Percentiles rank a stretch among this genome's conserved stretches.
Evolutionary conservation across 2,329 filamentous ascomycete genomes (phyloP).

Genomic region (Monilinia laxa): DNA sequence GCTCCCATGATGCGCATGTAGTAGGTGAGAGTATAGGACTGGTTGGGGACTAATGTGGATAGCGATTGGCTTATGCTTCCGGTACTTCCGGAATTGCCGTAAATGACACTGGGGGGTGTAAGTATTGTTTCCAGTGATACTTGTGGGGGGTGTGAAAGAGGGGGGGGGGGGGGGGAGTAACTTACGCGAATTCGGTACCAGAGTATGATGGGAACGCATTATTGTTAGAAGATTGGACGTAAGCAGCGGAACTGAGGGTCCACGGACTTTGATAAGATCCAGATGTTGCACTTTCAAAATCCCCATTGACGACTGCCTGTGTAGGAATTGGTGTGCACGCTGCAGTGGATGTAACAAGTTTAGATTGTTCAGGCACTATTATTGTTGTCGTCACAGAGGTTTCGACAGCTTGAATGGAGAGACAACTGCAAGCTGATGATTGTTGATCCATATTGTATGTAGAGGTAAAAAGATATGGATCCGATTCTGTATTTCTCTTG

Average conservation of each 20-base stretch:
- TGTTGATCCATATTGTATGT: conserved; percentile 8
- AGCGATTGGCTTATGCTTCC: background rate
- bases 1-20: background rate
- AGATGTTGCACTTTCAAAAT: conserved; percentile 2
- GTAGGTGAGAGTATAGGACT: conserved; percentile 5
- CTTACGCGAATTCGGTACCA: conserved; percentile 3
- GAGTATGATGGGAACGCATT: background rate
- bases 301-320: background rate
- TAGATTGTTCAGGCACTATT: background rate
- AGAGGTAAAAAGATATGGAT: conserved; percentile 5
- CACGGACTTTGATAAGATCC: background rate
- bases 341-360: conserved; percentile 2
- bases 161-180: no score
- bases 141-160: background rate
- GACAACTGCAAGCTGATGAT: conserved; percentile 11
- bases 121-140: background rate
- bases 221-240: background rate
- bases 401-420: conserved; percentile 1
- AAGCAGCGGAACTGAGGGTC: background rate
- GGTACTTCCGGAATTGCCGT: background rate
- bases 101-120: background rate
- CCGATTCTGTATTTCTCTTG: background rate
- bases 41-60: background rate
- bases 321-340: background rate
- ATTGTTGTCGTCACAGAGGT: conserved; percentile 1